Conservation (phyloP, 176 grass and related monocot genomes). For the Puccinellia tenuiflora region DNA sequence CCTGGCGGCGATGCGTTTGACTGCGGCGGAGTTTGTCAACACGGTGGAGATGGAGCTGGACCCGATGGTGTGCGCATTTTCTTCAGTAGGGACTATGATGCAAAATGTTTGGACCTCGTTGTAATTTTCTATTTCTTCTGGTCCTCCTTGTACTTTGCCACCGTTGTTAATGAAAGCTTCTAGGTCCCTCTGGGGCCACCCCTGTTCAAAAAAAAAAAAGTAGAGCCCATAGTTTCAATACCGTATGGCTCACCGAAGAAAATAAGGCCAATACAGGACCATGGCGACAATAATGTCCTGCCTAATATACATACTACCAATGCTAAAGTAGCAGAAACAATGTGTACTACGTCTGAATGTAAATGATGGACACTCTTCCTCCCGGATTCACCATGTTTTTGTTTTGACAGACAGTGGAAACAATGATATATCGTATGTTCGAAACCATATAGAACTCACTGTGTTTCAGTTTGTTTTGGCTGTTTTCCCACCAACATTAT, state of each 20-base stretch:
- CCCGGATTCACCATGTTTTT: background rate
- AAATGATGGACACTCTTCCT: background rate
- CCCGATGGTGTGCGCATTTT: too few relatives aligned
- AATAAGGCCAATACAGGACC: conserved; percentile 30
- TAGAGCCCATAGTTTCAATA: too few relatives aligned
- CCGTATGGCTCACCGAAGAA: conserved; percentile 15
- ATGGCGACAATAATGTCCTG: conserved; percentile 25
- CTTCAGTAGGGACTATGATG: too few relatives aligned
- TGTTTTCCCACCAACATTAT: background rate
- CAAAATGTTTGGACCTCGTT: too few relatives aligned
- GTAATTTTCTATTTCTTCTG: too few relatives aligned
- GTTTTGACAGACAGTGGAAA: background rate
- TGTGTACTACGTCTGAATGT: background rate
- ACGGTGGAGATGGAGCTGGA: too few relatives aligned
- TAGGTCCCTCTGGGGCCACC: too few relatives aligned
- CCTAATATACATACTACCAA: background rate
- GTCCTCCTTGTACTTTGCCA: too few relatives aligned
- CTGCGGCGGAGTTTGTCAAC: too few relatives aligned
- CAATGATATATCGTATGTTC: background rate
- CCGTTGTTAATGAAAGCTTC: too few relatives aligned
- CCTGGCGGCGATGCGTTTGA: too few relatives aligned
- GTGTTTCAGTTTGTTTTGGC: background rate
- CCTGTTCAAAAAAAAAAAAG: too few relatives aligned
- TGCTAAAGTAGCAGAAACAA: conserved; percentile 1
- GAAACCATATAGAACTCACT: background rate